Base-by-base conservation (phyloP, 352 stramenopile genomes). In the Phytophthora foliorum region DNA sequence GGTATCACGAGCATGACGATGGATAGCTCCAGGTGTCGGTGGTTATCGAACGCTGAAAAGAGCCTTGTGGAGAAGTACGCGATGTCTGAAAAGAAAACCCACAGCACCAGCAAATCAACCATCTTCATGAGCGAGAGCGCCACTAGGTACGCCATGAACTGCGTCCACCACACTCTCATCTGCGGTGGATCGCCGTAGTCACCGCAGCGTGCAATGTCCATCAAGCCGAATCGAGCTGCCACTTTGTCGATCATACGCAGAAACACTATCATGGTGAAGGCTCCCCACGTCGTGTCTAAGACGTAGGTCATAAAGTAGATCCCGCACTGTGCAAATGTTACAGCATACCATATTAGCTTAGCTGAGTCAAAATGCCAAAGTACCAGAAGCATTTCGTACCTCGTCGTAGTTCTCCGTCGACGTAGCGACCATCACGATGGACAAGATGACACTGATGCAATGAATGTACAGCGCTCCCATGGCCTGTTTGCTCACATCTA, bases 1-100 rank as follows among this genome's bases (percentile, higher is more conserved):
- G 85, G 85, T 22, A 91, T 69, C 45, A 93, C 69, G 29, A 95
- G 84, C 87, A 93, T 95, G 38, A 93, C 84, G 32, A 95, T 63
- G 34, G 90, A 74, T 2, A 93, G 64, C 57, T 95, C 85, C 21
- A 92, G 62, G 58, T 93, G 84, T 38, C 87, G 80, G 44, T 94
- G 79, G 46, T 81, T 38, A 17, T 59, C 58, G 50, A 93, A 94
- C 17, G 69, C 58, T 8, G 69, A 64, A 45, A 94, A 94, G 25
- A 92, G 58, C 2, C 51, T 58, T 3, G 75, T 92, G 1, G 78
- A 74, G 17, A 81, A 69, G 14, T 42, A 44, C 14, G 82, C 83
- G 11, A 94, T 69, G 17, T 71, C 64, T 4, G 60, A 31, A 55
- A 91, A 91, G 32, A 84, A 78, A 3, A 17, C 39, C 42, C 75